These are phyloP conservation scores for Kernera saxatilis DNA, from an alignment of 345 rosid genomes.

Conservation along the genomic window DNA sequence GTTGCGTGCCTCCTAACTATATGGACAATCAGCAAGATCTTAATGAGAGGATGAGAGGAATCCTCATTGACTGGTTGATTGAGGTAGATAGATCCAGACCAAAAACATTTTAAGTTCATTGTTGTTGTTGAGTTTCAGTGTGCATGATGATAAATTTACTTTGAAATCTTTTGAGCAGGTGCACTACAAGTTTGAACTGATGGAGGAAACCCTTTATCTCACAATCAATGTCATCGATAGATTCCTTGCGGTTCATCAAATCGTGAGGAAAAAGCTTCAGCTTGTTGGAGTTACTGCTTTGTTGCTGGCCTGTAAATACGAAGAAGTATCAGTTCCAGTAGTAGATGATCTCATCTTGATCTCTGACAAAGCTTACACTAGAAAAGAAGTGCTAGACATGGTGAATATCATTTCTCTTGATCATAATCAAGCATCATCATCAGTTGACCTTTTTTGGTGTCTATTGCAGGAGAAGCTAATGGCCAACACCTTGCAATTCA, in stretches of 20 bases:
- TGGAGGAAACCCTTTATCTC: conserved; percentile 90
- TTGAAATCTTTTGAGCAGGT: conserved; percentile 47
- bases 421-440: conserved; percentile 20
- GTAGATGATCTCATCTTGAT: conserved; percentile 93
- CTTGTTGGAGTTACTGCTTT: conserved; percentile 93
- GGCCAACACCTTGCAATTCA: conserved; percentile 64
- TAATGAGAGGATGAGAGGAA: conserved; percentile 88
- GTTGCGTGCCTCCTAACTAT: conserved; percentile 54
- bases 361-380: conserved; percentile 82
- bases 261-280: conserved; percentile 87
- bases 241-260: conserved; percentile 56
- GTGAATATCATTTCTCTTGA: conserved; percentile 32
- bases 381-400: conserved; percentile 90
- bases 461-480: conserved; percentile 72
- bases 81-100: conserved; percentile 45
- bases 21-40: conserved; percentile 71
- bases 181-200: conserved; percentile 93
- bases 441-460: not conserved
- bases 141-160: not conserved
- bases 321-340: conserved; percentile 96
- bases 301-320: conserved; percentile 97
- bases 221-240: conserved; percentile 85
- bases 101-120: not conserved
- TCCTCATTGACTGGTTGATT: conserved; percentile 88
- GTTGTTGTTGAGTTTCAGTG: not conserved